Evolutionary conservation across 1,284 basidiomycete species (phyloP).

Genomic region (Rhodotorula sp.): DNA sequence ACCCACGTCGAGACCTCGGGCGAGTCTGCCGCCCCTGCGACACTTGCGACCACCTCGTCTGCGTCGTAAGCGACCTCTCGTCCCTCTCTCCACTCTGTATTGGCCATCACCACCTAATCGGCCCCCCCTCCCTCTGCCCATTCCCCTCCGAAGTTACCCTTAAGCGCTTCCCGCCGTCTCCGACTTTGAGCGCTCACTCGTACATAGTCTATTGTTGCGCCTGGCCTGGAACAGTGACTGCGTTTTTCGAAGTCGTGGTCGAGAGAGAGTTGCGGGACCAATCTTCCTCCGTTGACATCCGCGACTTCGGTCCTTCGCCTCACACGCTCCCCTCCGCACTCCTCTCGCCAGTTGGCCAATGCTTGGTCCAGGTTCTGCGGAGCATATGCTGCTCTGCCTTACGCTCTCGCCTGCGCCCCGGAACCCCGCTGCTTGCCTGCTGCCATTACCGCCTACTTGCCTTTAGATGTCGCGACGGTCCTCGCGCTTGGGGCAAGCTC

Average conservation of each 20-base stretch:
- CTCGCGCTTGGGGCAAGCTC: not conserved
- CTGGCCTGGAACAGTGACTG: too few species aligned
- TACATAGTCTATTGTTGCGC: too few species aligned
- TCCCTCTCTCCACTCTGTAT: not conserved
- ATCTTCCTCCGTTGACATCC: too few species aligned
- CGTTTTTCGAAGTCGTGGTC: too few species aligned
- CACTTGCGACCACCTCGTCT: constrained; percentile 7
- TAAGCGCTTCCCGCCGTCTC: not conserved
- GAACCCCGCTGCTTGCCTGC: too few species aligned
- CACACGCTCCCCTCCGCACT: too few species aligned
- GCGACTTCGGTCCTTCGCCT: too few species aligned
- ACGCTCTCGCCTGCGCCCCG: too few species aligned
- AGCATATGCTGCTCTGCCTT: too few species aligned
- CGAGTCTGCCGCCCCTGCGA: constrained; percentile 8
- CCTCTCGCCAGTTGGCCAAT: too few species aligned
- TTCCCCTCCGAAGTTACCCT: not conserved
- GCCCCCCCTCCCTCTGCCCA: not conserved
- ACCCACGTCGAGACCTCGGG: constrained; percentile 6
- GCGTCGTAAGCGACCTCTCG: constrained; percentile 1
- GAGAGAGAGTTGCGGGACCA: too few species aligned
- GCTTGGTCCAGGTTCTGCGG: too few species aligned
- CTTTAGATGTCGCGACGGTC: not conserved
- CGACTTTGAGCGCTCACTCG: not conserved
- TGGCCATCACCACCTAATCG: not conserved
- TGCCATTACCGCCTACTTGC: not conserved